Base-by-base conservation (phyloP, 345 rosid genomes). In the Lepidium africanum region DNA sequence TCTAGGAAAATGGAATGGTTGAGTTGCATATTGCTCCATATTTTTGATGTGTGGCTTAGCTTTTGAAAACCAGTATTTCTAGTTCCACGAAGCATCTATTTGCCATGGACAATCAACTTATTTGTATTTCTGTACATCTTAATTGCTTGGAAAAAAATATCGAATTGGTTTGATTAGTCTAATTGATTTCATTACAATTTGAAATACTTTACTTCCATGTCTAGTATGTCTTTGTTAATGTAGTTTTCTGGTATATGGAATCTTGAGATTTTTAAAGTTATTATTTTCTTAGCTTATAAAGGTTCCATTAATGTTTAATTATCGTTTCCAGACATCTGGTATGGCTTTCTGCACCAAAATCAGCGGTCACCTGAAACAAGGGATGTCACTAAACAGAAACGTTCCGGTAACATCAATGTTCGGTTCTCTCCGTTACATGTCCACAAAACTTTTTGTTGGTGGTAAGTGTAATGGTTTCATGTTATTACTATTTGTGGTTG, bases 381-480 rank as follows among this genome's bases (percentile, higher is more conserved):
- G 46, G 9, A 8, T 45, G 21, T 2, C 3, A 7, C 66, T 30
- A 43, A 86, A 76, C 63, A 80, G 78, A 49, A 77, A 72, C 72
- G 74, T 45, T 51, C 77, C 83, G 14, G n/a, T 76, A 40, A 50
- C 83, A 23, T 80, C 88, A 14, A 63, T 90, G 83, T 67, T 86
- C 7, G 77, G 68, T 73, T 73, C 93, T 48, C 63, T 84, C 47
- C 89, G 91, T 3, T 56, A 41, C 71, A 57, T 66, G 76, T 73
- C 84, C 79, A 81, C 91, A 58, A 88, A 83, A 72, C 89, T 92
- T 42, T 92, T 84, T 41, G 21, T 92, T 52, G 94, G 96, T 81
- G 98, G 98, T 88, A 82, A 54, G 52, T 52, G 2, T 27, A 25
- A 19, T 65, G 13, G 39, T 48, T 71, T 27, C n/a, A 0, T 33